Percentiles rank a stretch among this genome's conserved stretches.
These are phyloP conservation scores for Elaeis guineensis DNA, from an alignment of 176 grass and related monocot species.

Conservation along the genomic window DNA sequence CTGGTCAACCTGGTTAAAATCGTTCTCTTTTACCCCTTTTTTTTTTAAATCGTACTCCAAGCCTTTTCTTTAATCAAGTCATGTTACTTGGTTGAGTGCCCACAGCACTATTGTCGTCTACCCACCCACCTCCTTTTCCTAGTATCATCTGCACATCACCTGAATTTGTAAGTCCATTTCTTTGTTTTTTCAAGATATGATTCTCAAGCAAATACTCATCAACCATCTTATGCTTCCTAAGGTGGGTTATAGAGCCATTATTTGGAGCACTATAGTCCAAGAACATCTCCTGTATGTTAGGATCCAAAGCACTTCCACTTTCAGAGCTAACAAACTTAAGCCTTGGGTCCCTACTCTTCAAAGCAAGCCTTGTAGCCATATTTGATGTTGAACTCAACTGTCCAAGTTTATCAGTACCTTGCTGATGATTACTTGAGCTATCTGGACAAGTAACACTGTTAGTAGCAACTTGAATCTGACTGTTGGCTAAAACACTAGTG, in stretches of 20 bases:
- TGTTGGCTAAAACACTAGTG: conserved; percentile 43
- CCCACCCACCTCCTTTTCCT: conserved; percentile 34
- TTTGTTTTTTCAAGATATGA: conserved; percentile 42
- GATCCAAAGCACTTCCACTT: conserved; percentile 26
- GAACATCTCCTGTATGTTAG: conserved; percentile 11
- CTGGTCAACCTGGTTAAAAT: too few species aligned
- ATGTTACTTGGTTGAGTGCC: conserved; percentile 14
- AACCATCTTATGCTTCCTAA: conserved; percentile 46
- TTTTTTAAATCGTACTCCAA: too few species aligned
- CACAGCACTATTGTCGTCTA: conserved; percentile 31
- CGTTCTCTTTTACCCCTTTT: too few species aligned
- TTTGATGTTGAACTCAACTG: conserved; percentile 27
- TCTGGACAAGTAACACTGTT: conserved; percentile 13
- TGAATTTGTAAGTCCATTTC: conserved; percentile 18
- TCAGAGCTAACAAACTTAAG: conserved; percentile 59
- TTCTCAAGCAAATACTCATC: conserved; percentile 37
- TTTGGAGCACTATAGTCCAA: conserved; percentile 31
- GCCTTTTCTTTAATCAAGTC: conserved; percentile 3
- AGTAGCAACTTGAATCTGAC: conserved; percentile 29
- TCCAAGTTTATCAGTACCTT: conserved; percentile 32
- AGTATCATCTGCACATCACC: conserved; percentile 29
- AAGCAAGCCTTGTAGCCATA: conserved; percentile 27
- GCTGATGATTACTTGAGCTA: conserved; percentile 22
- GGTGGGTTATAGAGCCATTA: conserved; percentile 18
- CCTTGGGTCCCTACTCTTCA: conserved; percentile 82